Base-by-base conservation (phyloP, 2,329 filamentous ascomycete genomes). In the Stagonosporopsis rhizophila region DNA sequence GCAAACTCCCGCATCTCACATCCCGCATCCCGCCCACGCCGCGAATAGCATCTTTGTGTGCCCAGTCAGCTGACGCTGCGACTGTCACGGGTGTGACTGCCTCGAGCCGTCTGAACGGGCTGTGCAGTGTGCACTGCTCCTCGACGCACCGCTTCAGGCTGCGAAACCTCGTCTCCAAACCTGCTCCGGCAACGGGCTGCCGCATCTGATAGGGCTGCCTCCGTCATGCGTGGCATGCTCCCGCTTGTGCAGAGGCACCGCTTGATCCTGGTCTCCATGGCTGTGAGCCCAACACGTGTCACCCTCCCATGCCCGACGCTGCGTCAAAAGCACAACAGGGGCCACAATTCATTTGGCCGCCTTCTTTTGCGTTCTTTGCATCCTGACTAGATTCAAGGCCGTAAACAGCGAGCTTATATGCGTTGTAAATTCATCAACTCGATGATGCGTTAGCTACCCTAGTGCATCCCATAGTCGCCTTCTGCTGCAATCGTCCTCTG, bases 401-500 rank as follows among this genome's bases (percentile, higher is more conserved):
- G 37, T 37, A 41, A 32, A 6, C 37, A n/a, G n/a, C n/a, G n/a
- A n/a, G n/a, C n/a, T n/a, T n/a, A n/a, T n/a, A 46, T 27, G n/a
- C 30, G 7, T 35, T 46, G 47, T 30, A 5, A 9, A 32, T 51
- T 52, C 34, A 9, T 44, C 30, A 14, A 42, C n/a, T 56, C 19
- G 9, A 25, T 6, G 42, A 19, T 44, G 20, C 19, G 9, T 20
- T 14, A 25, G 4, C 47, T 47, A 45, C 12, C 30, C 42, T 52
- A 72, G 44, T 72, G 70, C 52, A 68, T 48, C 12, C 65, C 66
- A 35, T 71, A 68, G 46, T 71, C 73, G 14, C 68, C 71, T 46
- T 74, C 69, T n/a, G 61, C 59, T 12, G 70, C 72, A 56, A 81
- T 75, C 5, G 70, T 77, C 37, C 71, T 70, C 64, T 81, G 78